A percentile compares a stretch with the other conserved stretches of the same genome.
phyloP scores from a whole-genome alignment of 257 asterid species.

The Nicotiana knightiana region DNA sequence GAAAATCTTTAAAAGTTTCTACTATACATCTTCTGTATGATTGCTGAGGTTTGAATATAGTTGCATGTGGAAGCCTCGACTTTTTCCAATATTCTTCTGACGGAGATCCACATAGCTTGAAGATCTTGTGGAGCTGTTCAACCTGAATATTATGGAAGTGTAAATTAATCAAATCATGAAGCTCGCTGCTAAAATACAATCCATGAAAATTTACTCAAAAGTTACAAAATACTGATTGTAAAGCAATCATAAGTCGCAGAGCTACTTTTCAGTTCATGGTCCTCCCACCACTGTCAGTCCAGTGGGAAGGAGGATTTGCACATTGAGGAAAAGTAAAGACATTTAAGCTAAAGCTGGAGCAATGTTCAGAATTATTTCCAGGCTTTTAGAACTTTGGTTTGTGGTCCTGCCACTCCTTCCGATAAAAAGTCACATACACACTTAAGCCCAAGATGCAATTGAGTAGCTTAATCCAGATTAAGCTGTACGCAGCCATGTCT shows the following conservation, averaged over 20 bases:
- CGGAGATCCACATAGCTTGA: constrained; percentile 91
- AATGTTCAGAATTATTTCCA: background rate
- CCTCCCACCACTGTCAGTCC: background rate
- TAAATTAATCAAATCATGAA: constrained; percentile 4
- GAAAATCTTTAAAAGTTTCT: constrained; percentile 69
- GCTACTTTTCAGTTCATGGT: background rate
- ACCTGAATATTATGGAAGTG: constrained; percentile 39
- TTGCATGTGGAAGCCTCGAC: constrained; percentile 77
- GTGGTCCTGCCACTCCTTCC: background rate
- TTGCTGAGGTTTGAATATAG: constrained; percentile 83
- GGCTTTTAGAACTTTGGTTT: background rate
- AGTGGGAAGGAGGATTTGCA: background rate
- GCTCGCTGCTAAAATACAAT: background rate
- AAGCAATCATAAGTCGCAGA: background rate
- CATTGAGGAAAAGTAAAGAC: background rate
- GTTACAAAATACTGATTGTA: background rate
- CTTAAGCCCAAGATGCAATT: background rate
- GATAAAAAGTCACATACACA: background rate
- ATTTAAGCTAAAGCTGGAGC: background rate
- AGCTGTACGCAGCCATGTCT: background rate
- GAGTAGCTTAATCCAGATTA: background rate
- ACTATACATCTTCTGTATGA: constrained; percentile 67
- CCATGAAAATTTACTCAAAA: background rate
- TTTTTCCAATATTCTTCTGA: constrained; percentile 81
- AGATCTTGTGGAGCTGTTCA: constrained; percentile 87